These are phyloP conservation scores for Termitomyces sp. DNA, from an alignment of 768 basidiomycete genomes.

Conservation along the genomic window DNA sequence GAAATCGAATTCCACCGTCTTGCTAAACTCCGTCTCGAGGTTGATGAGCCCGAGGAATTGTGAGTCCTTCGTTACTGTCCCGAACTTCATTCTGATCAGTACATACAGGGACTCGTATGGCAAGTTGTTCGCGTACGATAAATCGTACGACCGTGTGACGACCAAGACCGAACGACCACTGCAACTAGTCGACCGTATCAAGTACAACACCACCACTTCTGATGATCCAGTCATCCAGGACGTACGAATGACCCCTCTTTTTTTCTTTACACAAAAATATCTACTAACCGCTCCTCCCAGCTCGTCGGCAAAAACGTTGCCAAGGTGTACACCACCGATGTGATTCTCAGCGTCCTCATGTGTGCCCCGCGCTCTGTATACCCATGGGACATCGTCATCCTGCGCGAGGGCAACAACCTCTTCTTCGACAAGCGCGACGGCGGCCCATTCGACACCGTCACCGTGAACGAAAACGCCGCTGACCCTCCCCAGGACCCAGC, in stretches of 20 bases:
- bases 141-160: slow-evolving; percentile 90
- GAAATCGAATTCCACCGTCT: slow-evolving; percentile 96
- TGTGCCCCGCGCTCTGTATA: slow-evolving; percentile 92
- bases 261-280: not conserved
- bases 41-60: slow-evolving; percentile 90
- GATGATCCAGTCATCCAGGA: slow-evolving; percentile 97
- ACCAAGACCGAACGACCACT: slow-evolving; percentile 90
- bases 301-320: slow-evolving; percentile 78
- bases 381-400: slow-evolving; percentile 97
- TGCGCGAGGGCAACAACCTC: slow-evolving; percentile 87
- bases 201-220: slow-evolving; percentile 96
- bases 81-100: slow-evolving; percentile 3
- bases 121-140: slow-evolving; percentile 88
- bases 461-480: slow-evolving; percentile 97
- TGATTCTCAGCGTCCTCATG: slow-evolving; percentile 94
- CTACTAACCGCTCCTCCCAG: slow-evolving; percentile 31
- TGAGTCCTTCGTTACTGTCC: slow-evolving; percentile 33
- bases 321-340: slow-evolving; percentile 90
- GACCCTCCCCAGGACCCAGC: slow-evolving; percentile 87
- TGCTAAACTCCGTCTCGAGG: slow-evolving; percentile 87
- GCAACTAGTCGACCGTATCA: slow-evolving; percentile 89
- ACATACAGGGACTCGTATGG: slow-evolving; percentile 73
- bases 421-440: slow-evolving; percentile 98
- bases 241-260: slow-evolving; percentile 32
- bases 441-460: slow-evolving; percentile 94